A percentile compares a stretch with the other conserved stretches of the same genome.
Conservation (phyloP, 2,329 filamentous ascomycete genomes). For the Botryotinia calthae region DNA sequence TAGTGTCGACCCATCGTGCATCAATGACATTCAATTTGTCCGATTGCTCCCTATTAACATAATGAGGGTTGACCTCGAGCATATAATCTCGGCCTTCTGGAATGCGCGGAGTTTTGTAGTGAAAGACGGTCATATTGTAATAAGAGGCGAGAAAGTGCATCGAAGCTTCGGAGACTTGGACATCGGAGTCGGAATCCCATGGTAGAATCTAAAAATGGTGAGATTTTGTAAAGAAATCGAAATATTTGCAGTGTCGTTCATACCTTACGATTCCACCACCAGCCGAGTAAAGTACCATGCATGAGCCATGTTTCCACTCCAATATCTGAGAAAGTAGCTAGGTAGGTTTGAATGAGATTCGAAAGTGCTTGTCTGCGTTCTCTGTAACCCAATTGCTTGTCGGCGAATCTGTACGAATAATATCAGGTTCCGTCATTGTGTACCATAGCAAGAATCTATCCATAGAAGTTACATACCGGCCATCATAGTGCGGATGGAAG, state of each 20-base stretch:
- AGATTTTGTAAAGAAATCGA: background rate
- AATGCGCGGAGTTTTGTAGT: constrained; percentile 38
- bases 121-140: constrained; percentile 44
- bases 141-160: constrained; percentile 53
- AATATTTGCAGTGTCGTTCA: background rate
- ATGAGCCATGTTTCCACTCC: constrained; percentile 56
- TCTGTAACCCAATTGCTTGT: constrained; percentile 44
- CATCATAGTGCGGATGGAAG: constrained; percentile 43
- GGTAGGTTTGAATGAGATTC: constrained; percentile 72
- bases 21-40: constrained; percentile 78
- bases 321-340: constrained; percentile 61
- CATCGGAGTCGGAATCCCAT: constrained; percentile 79
- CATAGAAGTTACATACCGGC: constrained; percentile 34
- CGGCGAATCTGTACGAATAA: constrained; percentile 39
- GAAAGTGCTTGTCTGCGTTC: constrained; percentile 52
- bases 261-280: constrained; percentile 73
- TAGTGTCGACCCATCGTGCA: constrained; percentile 76
- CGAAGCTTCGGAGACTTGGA: constrained; percentile 50
- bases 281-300: constrained; percentile 78
- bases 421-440: background rate
- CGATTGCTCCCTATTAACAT: constrained; percentile 58
- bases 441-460: background rate
- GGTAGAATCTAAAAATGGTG: constrained; percentile 55
- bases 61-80: constrained; percentile 74
- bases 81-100: constrained; percentile 56